A percentile compares a stretch with the other conserved stretches of the same genome.
phyloP scores from a whole-genome alignment of 257 asterid species.

The Solanum sparsipilum region DNA sequence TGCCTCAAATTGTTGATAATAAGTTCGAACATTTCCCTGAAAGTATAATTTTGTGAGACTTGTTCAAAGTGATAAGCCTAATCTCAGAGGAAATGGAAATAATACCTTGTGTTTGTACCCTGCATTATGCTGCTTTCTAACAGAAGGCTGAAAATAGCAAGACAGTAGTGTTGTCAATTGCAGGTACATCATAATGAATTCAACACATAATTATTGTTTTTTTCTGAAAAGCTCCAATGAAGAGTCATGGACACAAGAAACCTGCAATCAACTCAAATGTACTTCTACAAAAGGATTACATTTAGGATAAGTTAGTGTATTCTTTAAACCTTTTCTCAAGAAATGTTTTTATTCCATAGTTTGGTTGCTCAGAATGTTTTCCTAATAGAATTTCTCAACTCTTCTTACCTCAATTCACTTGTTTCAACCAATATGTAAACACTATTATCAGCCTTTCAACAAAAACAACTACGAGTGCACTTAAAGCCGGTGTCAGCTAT shows the following conservation, averaged over 20 bases:
- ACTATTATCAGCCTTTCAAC: no score
- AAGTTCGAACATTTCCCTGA: conserved; percentile 84
- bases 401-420: background rate
- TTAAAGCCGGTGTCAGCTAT: background rate
- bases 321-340: background rate
- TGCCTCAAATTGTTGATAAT: conserved; percentile 95
- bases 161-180: background rate
- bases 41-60: conserved; percentile 2
- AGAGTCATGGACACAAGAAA: background rate
- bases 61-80: background rate
- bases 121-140: conserved; percentile 88
- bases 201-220: background rate
- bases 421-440: background rate
- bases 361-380: background rate
- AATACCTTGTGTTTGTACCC: conserved; percentile 97
- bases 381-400: background rate
- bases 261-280: background rate
- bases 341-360: background rate
- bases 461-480: background rate
- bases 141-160: conserved; percentile 78
- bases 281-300: background rate
- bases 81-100: background rate
- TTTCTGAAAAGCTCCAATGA: background rate
- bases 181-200: background rate
- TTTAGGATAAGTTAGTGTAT: background rate